Conservation (phyloP, 1,284 basidiomycete species). For the Ceratobasidium sp. region DNA sequence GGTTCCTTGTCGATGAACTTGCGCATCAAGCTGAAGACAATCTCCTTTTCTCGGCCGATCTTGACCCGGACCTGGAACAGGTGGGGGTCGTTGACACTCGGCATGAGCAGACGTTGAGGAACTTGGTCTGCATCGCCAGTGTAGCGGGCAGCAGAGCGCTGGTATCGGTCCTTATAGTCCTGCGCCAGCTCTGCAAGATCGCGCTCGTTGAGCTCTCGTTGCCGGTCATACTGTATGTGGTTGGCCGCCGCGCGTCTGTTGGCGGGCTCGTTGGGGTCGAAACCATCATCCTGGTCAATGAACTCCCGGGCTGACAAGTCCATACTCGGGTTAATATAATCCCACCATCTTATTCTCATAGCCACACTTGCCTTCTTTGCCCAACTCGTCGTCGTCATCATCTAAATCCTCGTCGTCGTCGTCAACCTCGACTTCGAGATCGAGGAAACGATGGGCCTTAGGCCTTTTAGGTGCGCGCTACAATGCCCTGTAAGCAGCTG, state of each 20-base stretch:
- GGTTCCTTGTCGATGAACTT: constrained; percentile 88
- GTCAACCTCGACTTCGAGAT: constrained; percentile 94
- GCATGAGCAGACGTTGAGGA: constrained; percentile 97
- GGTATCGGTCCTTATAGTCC: constrained; percentile 86
- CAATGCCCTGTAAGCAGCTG: constrained; percentile 44
- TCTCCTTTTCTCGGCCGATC: constrained; percentile 92
- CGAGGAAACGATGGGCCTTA: constrained; percentile 85
- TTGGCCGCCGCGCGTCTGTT: constrained; percentile 69
- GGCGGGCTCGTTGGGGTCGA: constrained; percentile 73
- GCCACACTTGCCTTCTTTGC: constrained; percentile 68
- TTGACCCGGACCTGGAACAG: constrained; percentile 97
- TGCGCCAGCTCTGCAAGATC: constrained; percentile 90
- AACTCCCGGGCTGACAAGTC: constrained; percentile 68
- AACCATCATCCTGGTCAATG: constrained; percentile 78
- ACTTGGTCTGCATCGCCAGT: constrained; percentile 94
- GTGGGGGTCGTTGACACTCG: constrained; percentile 94
- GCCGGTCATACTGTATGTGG: constrained; percentile 84
- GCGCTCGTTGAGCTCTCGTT: constrained; percentile 84
- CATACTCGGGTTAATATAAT: constrained; percentile 38
- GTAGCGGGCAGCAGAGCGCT: constrained; percentile 76
- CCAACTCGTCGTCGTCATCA: constrained; percentile 89
- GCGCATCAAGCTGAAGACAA: constrained; percentile 94
- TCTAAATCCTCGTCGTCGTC: constrained; percentile 90
- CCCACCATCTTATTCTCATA: too few relatives aligned
- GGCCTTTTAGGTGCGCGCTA: constrained; percentile 74